Conservation (phyloP, 148 eudicot species). For the Agrostemma githago region DNA sequence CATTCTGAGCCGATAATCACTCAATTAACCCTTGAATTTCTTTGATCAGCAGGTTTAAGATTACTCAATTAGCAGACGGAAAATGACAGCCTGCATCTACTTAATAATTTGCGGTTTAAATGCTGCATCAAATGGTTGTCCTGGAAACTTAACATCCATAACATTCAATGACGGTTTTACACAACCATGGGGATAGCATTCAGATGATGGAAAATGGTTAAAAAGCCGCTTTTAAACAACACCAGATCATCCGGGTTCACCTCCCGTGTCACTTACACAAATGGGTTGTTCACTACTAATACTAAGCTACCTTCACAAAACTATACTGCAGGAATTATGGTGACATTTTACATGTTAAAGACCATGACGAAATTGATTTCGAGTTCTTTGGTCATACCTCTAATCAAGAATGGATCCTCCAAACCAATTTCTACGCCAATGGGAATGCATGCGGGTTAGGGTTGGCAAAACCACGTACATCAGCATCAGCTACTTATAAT, state of each 20-base stretch:
- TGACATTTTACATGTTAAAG: slow-evolving; percentile 27
- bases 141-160: background rate
- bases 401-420: slow-evolving; percentile 28
- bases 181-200: background rate
- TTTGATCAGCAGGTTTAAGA: background rate
- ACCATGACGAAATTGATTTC: slow-evolving; percentile 37
- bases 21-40: background rate
- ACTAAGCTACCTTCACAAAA: slow-evolving; percentile 32
- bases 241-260: slow-evolving; percentile 26
- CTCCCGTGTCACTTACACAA: slow-evolving; percentile 14
- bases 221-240: background rate
- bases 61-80: background rate
- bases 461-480: slow-evolving; percentile 8
- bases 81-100: background rate
- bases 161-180: slow-evolving; percentile 12
- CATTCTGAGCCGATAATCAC: no score
- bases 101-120: slow-evolving; percentile 1
- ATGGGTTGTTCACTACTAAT: slow-evolving; percentile 31
- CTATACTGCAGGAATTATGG: slow-evolving; percentile 36
- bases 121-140: background rate
- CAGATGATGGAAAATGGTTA: background rate
- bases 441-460: slow-evolving; percentile 23
- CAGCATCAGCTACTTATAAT: background rate
- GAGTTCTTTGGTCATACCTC: slow-evolving; percentile 32
- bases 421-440: slow-evolving; percentile 35